Evolutionary conservation across 2,329 filamentous ascomycete genomes (phyloP).

Genomic region (Chrysoporthe cubensis): DNA sequence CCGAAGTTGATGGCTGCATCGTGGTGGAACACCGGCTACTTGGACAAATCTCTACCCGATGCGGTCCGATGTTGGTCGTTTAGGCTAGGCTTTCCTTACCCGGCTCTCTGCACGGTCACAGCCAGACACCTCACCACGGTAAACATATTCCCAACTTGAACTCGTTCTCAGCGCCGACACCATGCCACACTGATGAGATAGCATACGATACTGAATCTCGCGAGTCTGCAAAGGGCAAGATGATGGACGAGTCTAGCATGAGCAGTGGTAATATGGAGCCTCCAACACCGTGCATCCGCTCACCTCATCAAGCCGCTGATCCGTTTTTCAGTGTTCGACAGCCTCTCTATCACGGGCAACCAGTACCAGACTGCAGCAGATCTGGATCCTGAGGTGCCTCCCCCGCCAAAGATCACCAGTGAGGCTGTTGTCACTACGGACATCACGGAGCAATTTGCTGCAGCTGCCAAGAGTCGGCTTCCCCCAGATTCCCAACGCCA

Average conservation of each 20-base stretch:
- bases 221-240: conserved; percentile 12
- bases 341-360: conserved; percentile 42
- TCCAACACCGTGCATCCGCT: conserved; percentile 20
- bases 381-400: conserved; percentile 33
- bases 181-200: conserved; percentile 18
- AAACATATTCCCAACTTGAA: conserved; percentile 4
- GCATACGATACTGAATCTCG: background rate
- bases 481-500: background rate
- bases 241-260: conserved; percentile 23
- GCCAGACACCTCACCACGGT: background rate
- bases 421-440: conserved; percentile 60
- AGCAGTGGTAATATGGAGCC: conserved; percentile 24
- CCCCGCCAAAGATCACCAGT: conserved; percentile 46
- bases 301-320: conserved; percentile 9
- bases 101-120: conserved; percentile 2
- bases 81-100: conserved; percentile 14
- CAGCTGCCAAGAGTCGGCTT: conserved; percentile 56
- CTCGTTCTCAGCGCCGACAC: background rate
- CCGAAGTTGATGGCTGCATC: conserved; percentile 10
- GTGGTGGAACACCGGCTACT: conserved; percentile 23
- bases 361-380: conserved; percentile 34
- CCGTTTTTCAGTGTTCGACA: conserved; percentile 43
- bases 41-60: conserved; percentile 27
- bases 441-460: conserved; percentile 60
- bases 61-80: conserved; percentile 25